Conservation (phyloP, 2,329 filamentous ascomycete genomes). For the Periconia sp. region DNA sequence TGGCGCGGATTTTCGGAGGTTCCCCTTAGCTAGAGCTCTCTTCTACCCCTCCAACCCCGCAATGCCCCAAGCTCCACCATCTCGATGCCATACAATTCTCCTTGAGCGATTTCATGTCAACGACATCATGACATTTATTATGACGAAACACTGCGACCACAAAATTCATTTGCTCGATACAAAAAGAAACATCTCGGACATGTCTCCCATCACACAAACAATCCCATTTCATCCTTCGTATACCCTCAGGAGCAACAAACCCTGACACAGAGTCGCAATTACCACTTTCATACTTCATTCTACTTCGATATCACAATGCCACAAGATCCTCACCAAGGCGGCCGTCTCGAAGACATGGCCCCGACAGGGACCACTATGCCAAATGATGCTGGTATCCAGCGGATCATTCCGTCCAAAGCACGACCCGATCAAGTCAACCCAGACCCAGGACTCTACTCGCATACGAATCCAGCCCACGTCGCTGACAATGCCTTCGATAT, state of each 20-base stretch:
- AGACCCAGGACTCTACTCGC: constrained; percentile 23
- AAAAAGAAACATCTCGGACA: background rate
- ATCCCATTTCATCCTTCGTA: background rate
- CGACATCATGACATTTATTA: constrained; percentile 12
- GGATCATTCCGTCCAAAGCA: constrained; percentile 51
- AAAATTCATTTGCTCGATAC: constrained; percentile 3
- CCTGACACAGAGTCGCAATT: background rate
- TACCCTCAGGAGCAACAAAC: background rate
- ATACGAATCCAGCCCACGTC: constrained; percentile 44
- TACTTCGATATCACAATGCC: constrained; percentile 12
- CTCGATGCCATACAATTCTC: background rate
- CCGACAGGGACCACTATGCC: constrained; percentile 43
- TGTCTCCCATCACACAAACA: background rate
- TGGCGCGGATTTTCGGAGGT: background rate
- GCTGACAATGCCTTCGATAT: constrained; percentile 54
- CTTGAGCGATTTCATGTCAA: background rate
- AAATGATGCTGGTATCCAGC: constrained; percentile 49
- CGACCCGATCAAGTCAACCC: constrained; percentile 50
- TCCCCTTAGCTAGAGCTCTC: background rate
- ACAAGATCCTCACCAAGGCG: constrained; percentile 32
- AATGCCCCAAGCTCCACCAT: background rate
- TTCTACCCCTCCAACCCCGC: background rate
- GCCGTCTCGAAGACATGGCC: constrained; percentile 42
- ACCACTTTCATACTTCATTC: background rate
- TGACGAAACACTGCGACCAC: constrained; percentile 2